Evolutionary conservation across 208 protist genomes (phyloP).

Genomic region (Crithidia bombi): DNA sequence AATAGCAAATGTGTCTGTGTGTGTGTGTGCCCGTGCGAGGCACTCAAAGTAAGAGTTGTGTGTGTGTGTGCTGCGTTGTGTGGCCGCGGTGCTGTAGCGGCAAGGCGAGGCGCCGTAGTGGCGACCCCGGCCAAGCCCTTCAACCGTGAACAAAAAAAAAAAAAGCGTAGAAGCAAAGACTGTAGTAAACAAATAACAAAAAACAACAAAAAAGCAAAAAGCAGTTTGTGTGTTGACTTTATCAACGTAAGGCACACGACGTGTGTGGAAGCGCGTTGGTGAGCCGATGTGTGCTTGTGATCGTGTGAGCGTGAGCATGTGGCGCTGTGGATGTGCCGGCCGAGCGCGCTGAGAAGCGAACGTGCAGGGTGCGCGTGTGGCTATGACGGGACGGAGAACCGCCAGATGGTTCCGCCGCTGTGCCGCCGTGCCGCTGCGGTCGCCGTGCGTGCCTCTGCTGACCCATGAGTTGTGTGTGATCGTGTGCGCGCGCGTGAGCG

Average conservation of each 20-base stretch:
- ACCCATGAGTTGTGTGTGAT: conserved; percentile 15
- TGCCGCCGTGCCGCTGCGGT: not conserved
- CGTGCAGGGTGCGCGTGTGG: not conserved
- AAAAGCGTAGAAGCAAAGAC: not conserved
- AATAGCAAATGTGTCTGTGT: conserved; percentile 17
- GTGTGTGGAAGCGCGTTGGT: not conserved
- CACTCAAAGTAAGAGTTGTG: conserved; percentile 7
- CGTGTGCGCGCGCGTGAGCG: conserved; percentile 1
- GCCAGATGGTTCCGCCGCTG: conserved; percentile 11
- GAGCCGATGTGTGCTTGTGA: not conserved
- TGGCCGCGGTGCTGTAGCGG: not conserved
- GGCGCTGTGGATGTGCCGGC: not conserved
- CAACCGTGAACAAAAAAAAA: not conserved
- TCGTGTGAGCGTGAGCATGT: not conserved
- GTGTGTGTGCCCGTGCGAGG: not conserved
- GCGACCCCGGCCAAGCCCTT: not conserved
- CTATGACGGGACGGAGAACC: conserved; percentile 5
- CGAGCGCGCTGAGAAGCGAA: not conserved
- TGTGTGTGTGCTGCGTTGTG: conserved; percentile 2
- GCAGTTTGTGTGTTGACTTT: not conserved
- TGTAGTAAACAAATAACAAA: not conserved
- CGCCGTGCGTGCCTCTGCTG: not conserved
- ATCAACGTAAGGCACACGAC: not conserved
- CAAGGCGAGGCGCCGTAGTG: not conserved
- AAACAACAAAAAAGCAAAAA: not conserved